Base-by-base conservation (phyloP, 2,329 filamentous ascomycete genomes). In the Ceratocystis cacaofunesta region DNA sequence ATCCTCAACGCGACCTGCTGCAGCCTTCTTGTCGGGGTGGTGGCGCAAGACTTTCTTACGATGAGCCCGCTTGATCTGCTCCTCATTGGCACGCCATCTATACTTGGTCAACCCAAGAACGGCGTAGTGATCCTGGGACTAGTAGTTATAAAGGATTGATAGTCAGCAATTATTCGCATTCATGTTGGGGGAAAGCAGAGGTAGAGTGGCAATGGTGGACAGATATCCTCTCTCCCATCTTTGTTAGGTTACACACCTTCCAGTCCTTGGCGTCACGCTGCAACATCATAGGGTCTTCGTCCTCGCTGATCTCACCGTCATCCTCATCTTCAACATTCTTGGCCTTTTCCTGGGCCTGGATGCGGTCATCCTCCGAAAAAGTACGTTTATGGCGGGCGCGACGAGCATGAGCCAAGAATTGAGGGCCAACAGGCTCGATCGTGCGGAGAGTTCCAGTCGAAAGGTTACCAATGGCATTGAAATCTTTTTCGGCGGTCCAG, bases 11-110 rank as follows among this genome's bases (percentile, higher is more conserved):
- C 85, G 83, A 68, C 94, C 94, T 61, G 87, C 84, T 32, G 94
- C 94, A 17, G 95, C 94, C 80, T 95, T 95, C 87, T 99, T 99
- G 77, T 99, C 94, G 68, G 94, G 94, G 78, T 99, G 94, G 77
- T 99, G 94, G 79, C 91, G 92, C 70, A 99, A 88, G 70, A 99
- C 94, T 88, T 99, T 99, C 85, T 95, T 96, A 80, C 94, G 90
- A 80, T 99, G 92, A 70, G 95, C 94, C 72, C 90, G 89, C 83
- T 96, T 97, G 82, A 99, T 97, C 81, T 97, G 92, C 70, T 97
- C 92, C 77, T 96, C 92, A 67, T 90, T 96, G 65, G 94, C 95
- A 77, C 85, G 89, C 80, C 82, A 94, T 72, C 94, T 88, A 81
- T 95, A 92, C 78, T 92, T 95, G 74, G 88, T 88, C 69, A 99